Evolutionary conservation across 1,284 basidiomycete species (phyloP).

Genomic region (Fistulina hepatica): DNA sequence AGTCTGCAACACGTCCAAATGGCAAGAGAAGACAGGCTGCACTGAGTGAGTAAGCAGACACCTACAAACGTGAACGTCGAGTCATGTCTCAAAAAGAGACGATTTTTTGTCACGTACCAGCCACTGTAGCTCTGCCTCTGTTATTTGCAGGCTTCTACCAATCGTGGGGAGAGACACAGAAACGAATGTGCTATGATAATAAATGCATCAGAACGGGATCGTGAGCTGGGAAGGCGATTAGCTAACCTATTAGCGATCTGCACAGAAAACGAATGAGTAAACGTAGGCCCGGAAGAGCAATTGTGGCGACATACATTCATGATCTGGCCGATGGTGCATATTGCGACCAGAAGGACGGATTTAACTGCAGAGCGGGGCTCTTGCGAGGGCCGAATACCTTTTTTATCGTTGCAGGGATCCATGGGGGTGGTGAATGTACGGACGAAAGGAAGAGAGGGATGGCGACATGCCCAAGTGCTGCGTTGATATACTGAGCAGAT

Average conservation of each 20-base stretch:
- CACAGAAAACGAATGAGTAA: not conserved
- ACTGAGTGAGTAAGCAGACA: constrained; percentile 32
- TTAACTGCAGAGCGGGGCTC: too few relatives aligned
- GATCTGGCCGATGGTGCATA: constrained; percentile 43
- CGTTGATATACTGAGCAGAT: too few relatives aligned
- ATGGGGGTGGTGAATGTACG: too few relatives aligned
- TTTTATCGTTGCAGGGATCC: too few relatives aligned
- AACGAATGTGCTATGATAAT: constrained; percentile 29
- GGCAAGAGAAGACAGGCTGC: constrained; percentile 66
- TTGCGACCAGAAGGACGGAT: constrained; percentile 33
- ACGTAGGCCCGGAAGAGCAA: not conserved
- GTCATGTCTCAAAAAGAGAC: too few relatives aligned
- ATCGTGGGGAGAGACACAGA: constrained; percentile 57
- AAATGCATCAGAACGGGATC: too few relatives aligned
- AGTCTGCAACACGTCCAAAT: constrained; percentile 61
- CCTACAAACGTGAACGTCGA: constrained; percentile 26
- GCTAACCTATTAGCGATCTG: constrained; percentile 37
- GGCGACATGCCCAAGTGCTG: too few relatives aligned
- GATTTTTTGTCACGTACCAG: too few relatives aligned
- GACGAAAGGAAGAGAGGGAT: too few relatives aligned
- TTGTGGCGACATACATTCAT: constrained; percentile 31
- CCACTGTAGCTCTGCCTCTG: constrained; percentile 53
- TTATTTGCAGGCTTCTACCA: constrained; percentile 37
- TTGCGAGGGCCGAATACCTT: too few relatives aligned
- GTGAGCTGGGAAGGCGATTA: too few relatives aligned